Base-by-base conservation (phyloP, 768 basidiomycete species). In the Lanmaoa pseudosensibilis region DNA sequence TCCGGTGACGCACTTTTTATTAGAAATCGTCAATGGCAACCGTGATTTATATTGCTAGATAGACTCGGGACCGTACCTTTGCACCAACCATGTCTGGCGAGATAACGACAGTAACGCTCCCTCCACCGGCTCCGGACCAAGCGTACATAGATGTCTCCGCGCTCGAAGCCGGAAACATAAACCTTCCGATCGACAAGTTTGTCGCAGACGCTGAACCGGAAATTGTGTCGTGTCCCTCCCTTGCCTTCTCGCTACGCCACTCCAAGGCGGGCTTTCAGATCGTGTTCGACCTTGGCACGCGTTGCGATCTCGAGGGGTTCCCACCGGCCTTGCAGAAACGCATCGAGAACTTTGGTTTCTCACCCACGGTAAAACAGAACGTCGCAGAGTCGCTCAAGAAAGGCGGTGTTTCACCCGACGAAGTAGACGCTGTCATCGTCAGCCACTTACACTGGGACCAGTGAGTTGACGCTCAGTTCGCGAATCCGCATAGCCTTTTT, bases 391-490 rank as follows among this genome's bases (percentile, higher is more conserved):
- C 82, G 10, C 74, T 85, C 30, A 64, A 55, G 15, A 79, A 77
- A 48, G 84, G 84, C n/a, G 80, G 81, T 0, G 37, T 79, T 3
- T 56, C 67, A 4, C 78, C 82, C 1, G 63, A 65, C 8, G 72
- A 81, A 18, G 74, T 85, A 50, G 65, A 75, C 25, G 73, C 73
- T 8, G 75, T 84, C 40, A 74, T 78, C 39, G 48, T 83, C 33
- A 82, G 80, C 23, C 84, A 86, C 59, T 62, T 79, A 38, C 83
- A 85, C 61, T 84, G 76, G 64, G 84, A 85, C 63, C 71, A 74
- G 69, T 69, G 30, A 56, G 63, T n/a, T 57, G 37, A 34, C 5
- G 15, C 0, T 3, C n/a, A 4, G 13, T 32, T 19, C 5, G 23
- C 12, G 25, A 25, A 68, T 3, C 21, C 10, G 7, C 21, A 16